Conservation (phyloP, 805 yeast species). For the Cyberlindnera mrakii region DNA sequence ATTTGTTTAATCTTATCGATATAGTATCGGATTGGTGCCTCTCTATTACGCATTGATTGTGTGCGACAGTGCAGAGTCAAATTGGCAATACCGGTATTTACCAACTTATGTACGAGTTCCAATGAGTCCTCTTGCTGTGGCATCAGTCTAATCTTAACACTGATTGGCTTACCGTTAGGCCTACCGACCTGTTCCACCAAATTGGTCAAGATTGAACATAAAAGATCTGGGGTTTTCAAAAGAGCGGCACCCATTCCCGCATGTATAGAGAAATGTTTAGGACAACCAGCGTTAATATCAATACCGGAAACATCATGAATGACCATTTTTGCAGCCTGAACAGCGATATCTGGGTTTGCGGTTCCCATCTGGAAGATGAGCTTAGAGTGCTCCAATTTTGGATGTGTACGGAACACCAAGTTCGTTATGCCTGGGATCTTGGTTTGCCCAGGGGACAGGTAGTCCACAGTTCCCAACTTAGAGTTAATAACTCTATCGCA, state of each 20-base stretch:
- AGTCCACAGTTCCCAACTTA: conserved; percentile 56
- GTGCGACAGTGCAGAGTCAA: conserved; percentile 92
- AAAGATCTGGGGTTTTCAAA: conserved; percentile 69
- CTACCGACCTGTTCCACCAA: conserved; percentile 77
- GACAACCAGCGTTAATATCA: conserved; percentile 95
- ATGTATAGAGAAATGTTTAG: conserved; percentile 90
- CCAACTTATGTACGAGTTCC: conserved; percentile 48
- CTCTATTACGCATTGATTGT: conserved; percentile 81
- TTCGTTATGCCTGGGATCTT: conserved; percentile 42
- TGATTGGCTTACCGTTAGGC: conserved; percentile 72
- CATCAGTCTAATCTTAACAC: conserved; percentile 82
- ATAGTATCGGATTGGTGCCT: conserved; percentile 69
- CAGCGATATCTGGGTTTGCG: conserved; percentile 77
- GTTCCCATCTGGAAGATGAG: conserved; percentile 91
- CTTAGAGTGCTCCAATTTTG: conserved; percentile 53
- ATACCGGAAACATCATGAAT: conserved; percentile 87
- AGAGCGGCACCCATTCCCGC: conserved; percentile 98
- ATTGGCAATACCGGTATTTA: conserved; percentile 76
- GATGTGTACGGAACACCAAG: conserved; percentile 69
- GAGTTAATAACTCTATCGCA: conserved; percentile 62
- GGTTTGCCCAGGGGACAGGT: conserved; percentile 35
- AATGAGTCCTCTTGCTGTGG: conserved; percentile 58
- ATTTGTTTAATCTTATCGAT: conserved; percentile 54
- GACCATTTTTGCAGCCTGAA: conserved; percentile 76
- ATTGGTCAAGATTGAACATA: conserved; percentile 60